Evolutionary conservation across 2,329 filamentous ascomycete genomes (phyloP), one percentile per base, ranked within the genome.

Genomic region (Colletotrichum phormii): DNA sequence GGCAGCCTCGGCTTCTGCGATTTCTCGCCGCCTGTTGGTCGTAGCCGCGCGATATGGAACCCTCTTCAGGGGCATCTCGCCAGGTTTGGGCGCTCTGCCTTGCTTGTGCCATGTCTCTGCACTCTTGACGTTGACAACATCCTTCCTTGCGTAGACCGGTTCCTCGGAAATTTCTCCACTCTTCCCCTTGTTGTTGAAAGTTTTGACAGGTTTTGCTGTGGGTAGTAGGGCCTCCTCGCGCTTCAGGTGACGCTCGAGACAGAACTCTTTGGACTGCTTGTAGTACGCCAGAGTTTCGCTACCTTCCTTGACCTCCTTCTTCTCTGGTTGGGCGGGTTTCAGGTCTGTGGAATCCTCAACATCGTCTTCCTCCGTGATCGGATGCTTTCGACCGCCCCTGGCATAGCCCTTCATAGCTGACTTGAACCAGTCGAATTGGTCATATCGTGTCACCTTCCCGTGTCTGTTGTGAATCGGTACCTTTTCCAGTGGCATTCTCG

Each of bases 61-160:
- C 54, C 90, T 88, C 81, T 99, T 99, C 72, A 98, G 83, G 0
- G 97, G 94, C 61, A 90, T 84, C 75, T 93, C 91, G 3, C 94
- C 95, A 0, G 86, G 79, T 31, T 89, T 88, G 3, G 97, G 91
- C 31, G 91, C 92, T 12, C 96, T 90, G 0, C 97, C 97, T 85
- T 98, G 96, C 80, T 98, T 98, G 80, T 98, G 97, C 97, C 97
- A 99, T 1, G 94, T 98, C 80, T 99, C 97, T 1, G 94, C 93
- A 33, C 94, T 97, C 81, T 98, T 95, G 80, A 97, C 97, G 51
- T 89, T 87, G 2, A 95, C 90, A 0, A 98, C 91, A 76, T 98
- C 95, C 65, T 89, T 89, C 42, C 96, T 91, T 0, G 88, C 88
- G 79, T 91, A 98, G 0, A 98, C 95, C 1, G 94, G 91, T 80